Percentiles rank a stretch among this genome's conserved stretches.
phyloP scores from a whole-genome alignment of 2,329 filamentous ascomycete genomes.

The Fusarium tupiense region DNA sequence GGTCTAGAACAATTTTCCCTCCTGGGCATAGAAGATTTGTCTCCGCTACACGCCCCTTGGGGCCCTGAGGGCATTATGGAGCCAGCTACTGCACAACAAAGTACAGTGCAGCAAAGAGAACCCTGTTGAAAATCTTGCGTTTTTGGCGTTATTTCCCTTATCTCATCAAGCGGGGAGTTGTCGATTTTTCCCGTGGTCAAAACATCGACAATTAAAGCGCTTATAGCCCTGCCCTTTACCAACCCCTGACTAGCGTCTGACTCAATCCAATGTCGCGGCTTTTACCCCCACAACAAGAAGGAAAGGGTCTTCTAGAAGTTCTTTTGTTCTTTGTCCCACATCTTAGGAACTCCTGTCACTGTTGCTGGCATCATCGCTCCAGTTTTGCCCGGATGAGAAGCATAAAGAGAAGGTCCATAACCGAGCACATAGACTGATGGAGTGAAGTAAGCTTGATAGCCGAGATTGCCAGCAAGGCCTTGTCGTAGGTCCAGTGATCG shows the following conservation, averaged over 20 bases:
- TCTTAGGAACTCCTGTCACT: constrained; percentile 12
- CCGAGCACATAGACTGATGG: neutral
- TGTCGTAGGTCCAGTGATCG: neutral
- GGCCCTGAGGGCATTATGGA: neutral
- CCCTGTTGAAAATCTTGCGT: constrained; percentile 19
- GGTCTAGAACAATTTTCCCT: constrained; percentile 23
- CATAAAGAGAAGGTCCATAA: constrained; percentile 25
- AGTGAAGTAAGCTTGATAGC: constrained; percentile 1
- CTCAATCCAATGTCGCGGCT: constrained; percentile 12
- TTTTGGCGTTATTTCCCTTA: constrained; percentile 31
- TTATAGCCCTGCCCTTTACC: constrained; percentile 15
- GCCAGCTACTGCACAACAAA: constrained; percentile 27
- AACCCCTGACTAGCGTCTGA: constrained; percentile 32
- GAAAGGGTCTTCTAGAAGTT: constrained; percentile 32
- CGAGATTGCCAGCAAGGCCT: constrained; percentile 9
- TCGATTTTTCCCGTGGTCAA: constrained; percentile 9
- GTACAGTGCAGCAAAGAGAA: constrained; percentile 10
- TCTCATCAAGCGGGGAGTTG: constrained; percentile 19
- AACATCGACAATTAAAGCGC: constrained; percentile 23
- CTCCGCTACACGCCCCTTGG: constrained; percentile 16
- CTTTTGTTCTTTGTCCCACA: constrained; percentile 22
- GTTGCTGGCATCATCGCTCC: constrained; percentile 8
- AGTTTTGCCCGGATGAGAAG: constrained; percentile 27
- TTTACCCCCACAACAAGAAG: constrained; percentile 19
- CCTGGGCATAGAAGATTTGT: neutral